Evolutionary conservation across 2,329 filamentous ascomycete species (phyloP).

Genomic region (Ambrosiella cleistominuta): DNA sequence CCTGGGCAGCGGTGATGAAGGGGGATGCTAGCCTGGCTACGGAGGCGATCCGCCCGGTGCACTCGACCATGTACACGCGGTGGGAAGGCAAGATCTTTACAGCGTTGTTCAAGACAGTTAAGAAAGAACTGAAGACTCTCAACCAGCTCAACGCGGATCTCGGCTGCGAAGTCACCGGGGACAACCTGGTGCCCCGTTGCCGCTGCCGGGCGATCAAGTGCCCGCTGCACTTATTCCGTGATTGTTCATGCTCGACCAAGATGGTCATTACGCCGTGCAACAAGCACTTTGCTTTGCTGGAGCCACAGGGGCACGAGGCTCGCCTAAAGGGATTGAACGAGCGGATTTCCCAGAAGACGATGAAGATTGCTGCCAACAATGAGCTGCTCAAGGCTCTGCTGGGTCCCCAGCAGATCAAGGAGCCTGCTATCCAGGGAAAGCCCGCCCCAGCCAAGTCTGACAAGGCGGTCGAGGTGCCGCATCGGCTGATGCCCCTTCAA

Average conservation of each 20-base stretch:
- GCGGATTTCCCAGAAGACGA: not conserved
- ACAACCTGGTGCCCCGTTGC: not conserved
- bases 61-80: not conserved
- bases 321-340: not conserved
- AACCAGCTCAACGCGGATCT: not conserved
- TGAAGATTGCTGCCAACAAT: not conserved
- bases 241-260: not conserved
- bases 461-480: too few relatives aligned
- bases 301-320: not conserved
- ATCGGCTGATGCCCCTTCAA: too few relatives aligned
- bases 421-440: not conserved
- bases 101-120: not conserved
- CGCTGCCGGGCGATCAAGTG: not conserved
- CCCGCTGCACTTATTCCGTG: not conserved
- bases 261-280: not conserved
- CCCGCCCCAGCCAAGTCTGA: too few relatives aligned
- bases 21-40: not conserved
- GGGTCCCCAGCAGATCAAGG: not conserved
- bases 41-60: not conserved
- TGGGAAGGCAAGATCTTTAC: not conserved
- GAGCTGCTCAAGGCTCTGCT: not conserved
- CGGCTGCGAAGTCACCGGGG: not conserved
- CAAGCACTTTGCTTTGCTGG: not conserved
- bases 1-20: not conserved
- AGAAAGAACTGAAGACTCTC: not conserved